Evolutionary conservation across 441 rosid genomes (phyloP), one percentile per base, ranked within the genome.

Genomic region (Erodium texanum): DNA sequence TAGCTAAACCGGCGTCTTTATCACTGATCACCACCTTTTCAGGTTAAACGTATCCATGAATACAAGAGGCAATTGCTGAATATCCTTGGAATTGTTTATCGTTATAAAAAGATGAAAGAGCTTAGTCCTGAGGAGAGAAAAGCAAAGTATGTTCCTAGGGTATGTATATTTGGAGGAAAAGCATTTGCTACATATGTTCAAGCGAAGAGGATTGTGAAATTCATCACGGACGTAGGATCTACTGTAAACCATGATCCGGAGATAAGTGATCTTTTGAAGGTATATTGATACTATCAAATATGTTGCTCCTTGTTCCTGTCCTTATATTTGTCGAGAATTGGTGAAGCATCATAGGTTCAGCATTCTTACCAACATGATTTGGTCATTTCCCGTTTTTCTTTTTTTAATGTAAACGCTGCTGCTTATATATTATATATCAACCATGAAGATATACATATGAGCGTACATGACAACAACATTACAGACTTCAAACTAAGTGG

Each of bases 1-100:
- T 54, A 50, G 56, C 20, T 15, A 50, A 15, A 15, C 56, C 56
- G 19, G 7, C 3, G 19, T 15, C 19, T 14, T 45, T 50, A n/a
- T 50, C 12, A 50, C n/a, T 50, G 19, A 50, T 50, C 18, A 0
- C 19, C 56, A 0, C 36, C 54, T 64, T 69, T 80, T 77, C 84
- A 90, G 99, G 91, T 93, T 62, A 93, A 93, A 76, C 96, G 99
- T 74, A 93, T 93, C 69, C 96, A 90, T 68, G 99, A 93, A 80
- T 90, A 93, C 83, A 90, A 90, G 81, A 80, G 99, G 43, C 99
- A 93, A 76, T 73, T 93, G 59, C 73, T 93, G 79, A 93, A 93
- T 64, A 87, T 93, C 70, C 76, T 90, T 66, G 99, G 99, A 62
- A 87, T 93, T 56, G 96, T 89, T 65, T 84, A 87, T 71, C 96